Conservation (phyloP, 768 basidiomycete species). For the Mycena floridula region DNA sequence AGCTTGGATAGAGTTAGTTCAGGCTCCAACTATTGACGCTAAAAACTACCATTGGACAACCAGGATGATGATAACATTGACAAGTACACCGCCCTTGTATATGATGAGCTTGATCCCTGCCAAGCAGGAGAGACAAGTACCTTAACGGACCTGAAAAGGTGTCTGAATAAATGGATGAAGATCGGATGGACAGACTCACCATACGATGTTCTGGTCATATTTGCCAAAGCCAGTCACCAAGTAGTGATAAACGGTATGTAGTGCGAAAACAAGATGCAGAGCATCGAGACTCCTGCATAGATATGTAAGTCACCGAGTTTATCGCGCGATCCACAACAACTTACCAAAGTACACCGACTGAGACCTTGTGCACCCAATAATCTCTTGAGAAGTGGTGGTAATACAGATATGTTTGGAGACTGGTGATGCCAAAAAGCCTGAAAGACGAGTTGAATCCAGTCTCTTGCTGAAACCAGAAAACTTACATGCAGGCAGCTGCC, state of each 20-base stretch:
- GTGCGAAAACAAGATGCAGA: constrained; percentile 25
- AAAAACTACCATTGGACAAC: too few relatives aligned
- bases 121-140: too few relatives aligned
- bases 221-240: constrained; percentile 30
- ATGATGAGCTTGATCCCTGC: too few relatives aligned
- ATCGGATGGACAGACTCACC: constrained; percentile 18
- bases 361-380: constrained; percentile 22
- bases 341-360: constrained; percentile 31
- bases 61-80: constrained; percentile 34
- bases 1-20: too few relatives aligned
- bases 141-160: constrained; percentile 25
- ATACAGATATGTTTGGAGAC: constrained; percentile 16
- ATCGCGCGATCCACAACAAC: neutral
- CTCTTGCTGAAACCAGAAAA: neutral
- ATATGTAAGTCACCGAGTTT: neutral
- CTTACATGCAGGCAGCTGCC: constrained; percentile 21
- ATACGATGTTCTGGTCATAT: constrained; percentile 17
- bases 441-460: neutral
- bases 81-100: too few relatives aligned
- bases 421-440: constrained; percentile 17
- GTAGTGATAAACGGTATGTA: constrained; percentile 31
- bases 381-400: constrained; percentile 13
- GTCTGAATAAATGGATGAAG: neutral
- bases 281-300: constrained; percentile 26
- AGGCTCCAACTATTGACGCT: too few relatives aligned